phyloP scores from a whole-genome alignment of 1,284 basidiomycete species.

The Ganoderma leucocontextum region DNA sequence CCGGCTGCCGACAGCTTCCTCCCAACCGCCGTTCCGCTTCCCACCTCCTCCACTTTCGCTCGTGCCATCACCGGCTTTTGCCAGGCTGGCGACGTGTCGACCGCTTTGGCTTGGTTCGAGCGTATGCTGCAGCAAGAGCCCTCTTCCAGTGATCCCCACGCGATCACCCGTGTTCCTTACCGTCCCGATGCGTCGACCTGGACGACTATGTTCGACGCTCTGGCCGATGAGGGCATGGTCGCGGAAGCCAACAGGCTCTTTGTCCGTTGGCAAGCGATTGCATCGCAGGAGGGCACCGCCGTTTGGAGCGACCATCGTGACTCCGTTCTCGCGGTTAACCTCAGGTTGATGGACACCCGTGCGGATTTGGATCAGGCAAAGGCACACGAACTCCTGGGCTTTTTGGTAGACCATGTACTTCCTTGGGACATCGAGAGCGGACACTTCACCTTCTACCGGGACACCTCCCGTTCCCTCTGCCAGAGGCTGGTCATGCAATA shows the following conservation, averaged over 20 bases:
- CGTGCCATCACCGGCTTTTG: constrained; percentile 76
- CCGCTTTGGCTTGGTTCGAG: constrained; percentile 78
- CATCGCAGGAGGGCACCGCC: constrained; percentile 45
- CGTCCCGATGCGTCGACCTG: constrained; percentile 63
- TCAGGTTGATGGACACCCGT: constrained; percentile 46
- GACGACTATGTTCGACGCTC: constrained; percentile 59
- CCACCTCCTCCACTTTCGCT: constrained; percentile 70
- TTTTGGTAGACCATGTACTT: constrained; percentile 38
- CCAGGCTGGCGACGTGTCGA: constrained; percentile 63
- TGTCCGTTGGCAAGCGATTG: constrained; percentile 45
- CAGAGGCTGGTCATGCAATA: constrained; percentile 33
- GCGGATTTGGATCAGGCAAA: constrained; percentile 30
- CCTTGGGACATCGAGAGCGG: constrained; percentile 24
- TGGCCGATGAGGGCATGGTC: constrained; percentile 56
- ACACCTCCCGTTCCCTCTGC: constrained; percentile 32
- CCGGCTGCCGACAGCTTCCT: constrained; percentile 47
- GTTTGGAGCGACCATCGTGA: constrained; percentile 45
- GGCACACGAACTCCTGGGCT: constrained; percentile 39
- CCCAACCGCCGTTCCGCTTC: constrained; percentile 58
- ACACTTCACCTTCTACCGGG: constrained; percentile 32
- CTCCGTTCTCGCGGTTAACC: constrained; percentile 50
- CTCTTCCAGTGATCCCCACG: constrained; percentile 47
- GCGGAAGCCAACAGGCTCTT: constrained; percentile 66
- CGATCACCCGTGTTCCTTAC: constrained; percentile 50
- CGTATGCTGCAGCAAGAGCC: constrained; percentile 58